A percentile compares a stretch with the other conserved stretches of the same genome.
Evolutionary conservation across 352 stramenopile species (phyloP).

Genomic region (Globisporangium splendens): DNA sequence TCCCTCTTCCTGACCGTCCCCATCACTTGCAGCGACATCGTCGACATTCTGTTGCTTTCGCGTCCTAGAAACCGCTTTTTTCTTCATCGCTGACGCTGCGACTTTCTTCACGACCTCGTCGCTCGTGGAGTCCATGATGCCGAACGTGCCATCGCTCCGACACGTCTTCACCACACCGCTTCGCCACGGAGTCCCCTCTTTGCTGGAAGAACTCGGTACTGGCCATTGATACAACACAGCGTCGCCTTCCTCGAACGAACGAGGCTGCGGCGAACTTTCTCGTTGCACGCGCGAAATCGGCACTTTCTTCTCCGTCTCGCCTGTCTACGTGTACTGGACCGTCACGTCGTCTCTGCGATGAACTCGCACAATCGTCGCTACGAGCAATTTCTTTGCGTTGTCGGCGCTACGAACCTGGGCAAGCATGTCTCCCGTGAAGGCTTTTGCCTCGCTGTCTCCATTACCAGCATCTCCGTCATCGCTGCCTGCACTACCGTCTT

Average conservation of each 20-base stretch:
- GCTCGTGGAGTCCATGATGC: constrained; percentile 30
- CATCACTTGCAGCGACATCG: constrained; percentile 10
- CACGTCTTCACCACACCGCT: constrained; percentile 26
- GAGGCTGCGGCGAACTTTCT: background rate
- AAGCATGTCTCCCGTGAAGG: constrained; percentile 5
- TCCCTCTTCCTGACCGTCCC: constrained; percentile 15
- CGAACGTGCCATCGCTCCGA: constrained; percentile 25
- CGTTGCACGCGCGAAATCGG: constrained; percentile 6
- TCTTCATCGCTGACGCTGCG: constrained; percentile 14
- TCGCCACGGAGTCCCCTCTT: constrained; percentile 21
- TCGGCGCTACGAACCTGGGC: constrained; percentile 13
- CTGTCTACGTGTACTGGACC: constrained; percentile 30
- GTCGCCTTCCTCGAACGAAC: constrained; percentile 18
- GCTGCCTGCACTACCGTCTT: background rate
- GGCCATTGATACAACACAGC: constrained; percentile 16
- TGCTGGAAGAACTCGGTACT: background rate
- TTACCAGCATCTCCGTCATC: background rate
- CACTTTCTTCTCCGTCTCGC: constrained; percentile 37
- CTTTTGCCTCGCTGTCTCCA: background rate
- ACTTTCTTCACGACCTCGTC: constrained; percentile 31
- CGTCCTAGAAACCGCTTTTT: constrained; percentile 2
- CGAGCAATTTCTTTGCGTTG: constrained; percentile 7
- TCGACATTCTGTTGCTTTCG: constrained; percentile 9
- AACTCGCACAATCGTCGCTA: constrained; percentile 27
- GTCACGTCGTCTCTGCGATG: constrained; percentile 35